These are phyloP conservation scores for Stemphylium vesicarium DNA, from an alignment of 2,329 filamentous ascomycete genomes.

Conservation along the genomic window DNA sequence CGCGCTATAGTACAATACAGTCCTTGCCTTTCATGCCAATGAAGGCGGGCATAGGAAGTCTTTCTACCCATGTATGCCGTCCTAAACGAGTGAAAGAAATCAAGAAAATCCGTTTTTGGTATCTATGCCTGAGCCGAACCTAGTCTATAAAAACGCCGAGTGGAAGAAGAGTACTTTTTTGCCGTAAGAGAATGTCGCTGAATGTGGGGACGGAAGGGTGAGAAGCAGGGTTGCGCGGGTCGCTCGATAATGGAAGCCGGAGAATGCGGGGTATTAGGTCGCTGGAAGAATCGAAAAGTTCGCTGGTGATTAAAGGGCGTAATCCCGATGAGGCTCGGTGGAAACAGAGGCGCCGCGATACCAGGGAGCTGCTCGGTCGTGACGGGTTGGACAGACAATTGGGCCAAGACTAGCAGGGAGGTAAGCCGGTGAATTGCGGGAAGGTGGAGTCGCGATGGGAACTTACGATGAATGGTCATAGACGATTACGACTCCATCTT, in stretches of 20 bases:
- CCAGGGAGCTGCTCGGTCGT: constrained; percentile 18
- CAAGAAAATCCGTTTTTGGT: constrained; percentile 47
- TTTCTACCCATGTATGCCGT: constrained; percentile 45
- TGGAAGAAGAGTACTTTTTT: constrained; percentile 42
- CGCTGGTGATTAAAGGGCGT: constrained; percentile 47
- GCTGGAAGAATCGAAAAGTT: constrained; percentile 40
- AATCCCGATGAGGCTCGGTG: constrained; percentile 31
- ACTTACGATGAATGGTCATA: constrained; percentile 40
- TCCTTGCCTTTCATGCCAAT: constrained; percentile 37
- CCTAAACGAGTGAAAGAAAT: constrained; percentile 33
- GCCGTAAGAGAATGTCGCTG: constrained; percentile 47
- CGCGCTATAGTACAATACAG: constrained; percentile 45
- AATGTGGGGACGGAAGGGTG: constrained; percentile 34
- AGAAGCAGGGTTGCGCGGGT: constrained; percentile 24
- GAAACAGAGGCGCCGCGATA: constrained; percentile 26
- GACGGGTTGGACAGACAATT: constrained; percentile 6
- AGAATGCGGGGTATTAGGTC: constrained; percentile 47
- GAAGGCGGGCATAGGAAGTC: constrained; percentile 45
- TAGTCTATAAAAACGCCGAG: constrained; percentile 49
- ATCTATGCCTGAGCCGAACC: constrained; percentile 50
- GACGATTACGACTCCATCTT: constrained; percentile 15
- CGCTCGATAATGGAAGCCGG: constrained; percentile 36
- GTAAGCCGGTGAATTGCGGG: not conserved
- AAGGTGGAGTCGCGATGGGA: constrained; percentile 21
- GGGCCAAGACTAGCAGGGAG: not conserved